These are phyloP conservation scores for Aspergillus sp. DNA, from an alignment of 2,329 filamentous ascomycete genomes.

Conservation along the genomic window DNA sequence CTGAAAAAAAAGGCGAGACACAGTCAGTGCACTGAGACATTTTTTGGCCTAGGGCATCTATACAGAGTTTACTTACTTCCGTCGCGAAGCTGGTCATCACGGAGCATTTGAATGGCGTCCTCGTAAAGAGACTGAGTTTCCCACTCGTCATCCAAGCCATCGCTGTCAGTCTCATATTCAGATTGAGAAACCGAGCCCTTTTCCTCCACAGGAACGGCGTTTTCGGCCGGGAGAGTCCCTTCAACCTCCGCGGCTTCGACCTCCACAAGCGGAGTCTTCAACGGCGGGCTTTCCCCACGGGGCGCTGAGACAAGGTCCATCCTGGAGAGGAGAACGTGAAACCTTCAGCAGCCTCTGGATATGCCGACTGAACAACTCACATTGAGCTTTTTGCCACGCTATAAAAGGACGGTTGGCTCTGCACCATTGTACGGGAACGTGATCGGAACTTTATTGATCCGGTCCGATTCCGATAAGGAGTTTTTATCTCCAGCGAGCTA, in stretches of 20 bases:
- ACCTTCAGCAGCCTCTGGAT: constrained; percentile 31
- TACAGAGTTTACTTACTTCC: constrained; percentile 44
- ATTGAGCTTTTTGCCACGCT: constrained; percentile 31
- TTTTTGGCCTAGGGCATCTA: not conserved
- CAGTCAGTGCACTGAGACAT: not conserved
- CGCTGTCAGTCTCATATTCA: constrained; percentile 36
- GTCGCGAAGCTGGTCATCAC: constrained; percentile 51
- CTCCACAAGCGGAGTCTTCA: constrained; percentile 37
- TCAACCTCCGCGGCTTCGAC: constrained; percentile 30
- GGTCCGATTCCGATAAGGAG: constrained; percentile 19
- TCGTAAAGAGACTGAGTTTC: constrained; percentile 65
- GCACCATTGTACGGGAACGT: constrained; percentile 21
- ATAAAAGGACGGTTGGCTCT: constrained; percentile 29
- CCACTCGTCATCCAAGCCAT: constrained; percentile 49
- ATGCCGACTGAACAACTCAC: constrained; percentile 27
- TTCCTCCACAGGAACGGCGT: constrained; percentile 26
- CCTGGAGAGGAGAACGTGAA: constrained; percentile 31
- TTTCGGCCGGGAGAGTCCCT: constrained; percentile 25
- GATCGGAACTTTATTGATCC: constrained; percentile 32
- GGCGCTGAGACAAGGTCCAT: constrained; percentile 42
- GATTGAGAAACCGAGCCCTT: constrained; percentile 31
- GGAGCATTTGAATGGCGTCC: constrained; percentile 60
- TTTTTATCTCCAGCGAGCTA: not conserved
- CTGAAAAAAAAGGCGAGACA: constrained; percentile 18
- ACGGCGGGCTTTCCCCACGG: constrained; percentile 31